phyloP scores from a whole-genome alignment of 1,139 yeast genomes.

The Wickerhamomyces sp. region DNA sequence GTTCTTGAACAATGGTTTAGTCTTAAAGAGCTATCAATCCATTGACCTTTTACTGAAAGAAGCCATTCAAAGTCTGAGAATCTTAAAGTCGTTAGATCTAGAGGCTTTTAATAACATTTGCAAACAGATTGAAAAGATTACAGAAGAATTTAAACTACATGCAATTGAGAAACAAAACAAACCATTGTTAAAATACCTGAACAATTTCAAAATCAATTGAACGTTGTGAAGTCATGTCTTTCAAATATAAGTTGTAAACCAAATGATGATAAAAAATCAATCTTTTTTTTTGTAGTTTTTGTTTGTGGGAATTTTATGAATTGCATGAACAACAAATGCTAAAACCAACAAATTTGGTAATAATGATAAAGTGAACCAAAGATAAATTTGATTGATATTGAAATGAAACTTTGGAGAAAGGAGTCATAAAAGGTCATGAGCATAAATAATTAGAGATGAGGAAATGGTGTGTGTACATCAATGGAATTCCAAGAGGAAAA shows the following conservation, averaged over 20 bases:
- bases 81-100: neutral
- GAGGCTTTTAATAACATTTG: neutral
- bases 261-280: neutral
- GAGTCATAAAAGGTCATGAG: conserved; percentile 1
- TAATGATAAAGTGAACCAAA: no score
- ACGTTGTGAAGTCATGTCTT: no score
- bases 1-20: conserved; percentile 6
- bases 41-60: conserved; percentile 1
- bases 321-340: no score
- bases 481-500: neutral
- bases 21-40: conserved; percentile 3
- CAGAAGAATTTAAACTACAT: neutral
- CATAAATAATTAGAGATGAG: conserved; percentile 3
- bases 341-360: no score
- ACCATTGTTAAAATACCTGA: conserved; percentile 1
- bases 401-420: neutral
- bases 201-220: no score
- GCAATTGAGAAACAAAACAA: conserved; percentile 1
- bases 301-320: no score
- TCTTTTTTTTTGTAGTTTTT: no score
- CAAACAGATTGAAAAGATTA: neutral
- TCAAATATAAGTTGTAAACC: neutral
- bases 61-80: neutral
- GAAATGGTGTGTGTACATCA: no score
- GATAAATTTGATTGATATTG: neutral